These are phyloP conservation scores for Lizonia empirigonia DNA, from an alignment of 2,329 filamentous ascomycete genomes.

Conservation along the genomic window DNA sequence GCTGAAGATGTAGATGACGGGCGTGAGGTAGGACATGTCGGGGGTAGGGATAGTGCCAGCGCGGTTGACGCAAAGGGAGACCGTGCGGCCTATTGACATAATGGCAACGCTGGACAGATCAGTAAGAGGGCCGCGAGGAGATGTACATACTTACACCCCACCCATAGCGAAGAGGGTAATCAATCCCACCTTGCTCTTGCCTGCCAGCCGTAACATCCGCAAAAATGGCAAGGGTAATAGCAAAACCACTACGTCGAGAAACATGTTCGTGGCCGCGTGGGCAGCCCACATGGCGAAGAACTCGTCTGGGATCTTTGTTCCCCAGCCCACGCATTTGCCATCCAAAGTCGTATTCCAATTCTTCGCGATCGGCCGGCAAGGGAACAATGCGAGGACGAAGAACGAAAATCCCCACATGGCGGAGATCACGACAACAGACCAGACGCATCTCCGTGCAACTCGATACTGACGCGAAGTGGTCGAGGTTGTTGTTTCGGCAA, in stretches of 20 bases:
- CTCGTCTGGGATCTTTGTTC: slow-evolving; percentile 34
- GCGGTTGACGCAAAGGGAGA: slow-evolving; percentile 35
- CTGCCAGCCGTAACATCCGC: slow-evolving; percentile 34
- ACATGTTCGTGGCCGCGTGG: slow-evolving; percentile 42
- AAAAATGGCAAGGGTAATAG: slow-evolving; percentile 42
- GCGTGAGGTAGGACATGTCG: slow-evolving; percentile 40
- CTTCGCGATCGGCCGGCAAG: slow-evolving; percentile 37
- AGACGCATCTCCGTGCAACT: slow-evolving; percentile 26
- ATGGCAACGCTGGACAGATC: slow-evolving; percentile 30
- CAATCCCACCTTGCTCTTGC: slow-evolving; percentile 37
- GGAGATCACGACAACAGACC: slow-evolving; percentile 29
- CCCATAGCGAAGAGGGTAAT: slow-evolving; percentile 42
- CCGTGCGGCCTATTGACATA: slow-evolving; percentile 38
- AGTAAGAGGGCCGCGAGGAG: neutral
- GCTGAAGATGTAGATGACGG: slow-evolving; percentile 42
- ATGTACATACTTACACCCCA: slow-evolving; percentile 36
- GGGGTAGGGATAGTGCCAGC: slow-evolving; percentile 40
- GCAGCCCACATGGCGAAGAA: slow-evolving; percentile 40
- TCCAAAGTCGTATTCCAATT: slow-evolving; percentile 33
- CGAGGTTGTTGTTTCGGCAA: slow-evolving; percentile 28
- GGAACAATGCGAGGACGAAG: slow-evolving; percentile 38
- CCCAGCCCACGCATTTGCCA: slow-evolving; percentile 45
- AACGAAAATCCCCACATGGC: slow-evolving; percentile 42
- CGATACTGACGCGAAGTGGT: slow-evolving; percentile 15
- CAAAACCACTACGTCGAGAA: slow-evolving; percentile 41